These are phyloP conservation scores for Puccinia coronata DNA, from an alignment of 1,284 basidiomycete genomes.

Conservation along the genomic window DNA sequence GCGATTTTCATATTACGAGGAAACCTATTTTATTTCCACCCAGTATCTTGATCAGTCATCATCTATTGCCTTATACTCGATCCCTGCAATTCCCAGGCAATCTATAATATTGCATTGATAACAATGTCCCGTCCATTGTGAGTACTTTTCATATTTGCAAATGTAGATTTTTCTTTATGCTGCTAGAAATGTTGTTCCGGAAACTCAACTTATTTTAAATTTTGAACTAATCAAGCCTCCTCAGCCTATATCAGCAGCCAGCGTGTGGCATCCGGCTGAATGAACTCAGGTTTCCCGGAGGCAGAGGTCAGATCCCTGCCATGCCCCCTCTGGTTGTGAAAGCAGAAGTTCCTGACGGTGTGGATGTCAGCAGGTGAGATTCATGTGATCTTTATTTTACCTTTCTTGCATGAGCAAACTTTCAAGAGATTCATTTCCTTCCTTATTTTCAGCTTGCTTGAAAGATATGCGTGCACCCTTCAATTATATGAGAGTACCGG, in stretches of 20 bases:
- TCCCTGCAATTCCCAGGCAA: too few relatives aligned
- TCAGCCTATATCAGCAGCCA: neutral
- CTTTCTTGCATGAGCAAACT: neutral
- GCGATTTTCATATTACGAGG: neutral
- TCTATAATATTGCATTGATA: neutral
- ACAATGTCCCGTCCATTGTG: neutral
- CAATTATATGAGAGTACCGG: neutral
- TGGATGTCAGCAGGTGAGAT: too few relatives aligned
- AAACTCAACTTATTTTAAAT: neutral
- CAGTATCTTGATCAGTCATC: neutral
- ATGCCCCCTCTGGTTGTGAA: conserved; percentile 10
- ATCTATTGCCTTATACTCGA: neutral
- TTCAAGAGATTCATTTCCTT: too few relatives aligned
- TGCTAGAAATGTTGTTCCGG: neutral
- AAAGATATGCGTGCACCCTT: neutral
- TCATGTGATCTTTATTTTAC: neutral
- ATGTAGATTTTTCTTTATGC: neutral
- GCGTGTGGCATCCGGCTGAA: neutral
- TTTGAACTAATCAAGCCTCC: neutral
- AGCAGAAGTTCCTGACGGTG: neutral
- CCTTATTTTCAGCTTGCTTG: too few relatives aligned
- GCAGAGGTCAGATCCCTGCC: neutral
- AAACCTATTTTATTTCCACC: neutral
- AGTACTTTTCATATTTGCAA: neutral
- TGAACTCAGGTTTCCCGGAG: neutral